phyloP scores from a whole-genome alignment of 257 asterid species.

The Gentiana dahurica region DNA sequence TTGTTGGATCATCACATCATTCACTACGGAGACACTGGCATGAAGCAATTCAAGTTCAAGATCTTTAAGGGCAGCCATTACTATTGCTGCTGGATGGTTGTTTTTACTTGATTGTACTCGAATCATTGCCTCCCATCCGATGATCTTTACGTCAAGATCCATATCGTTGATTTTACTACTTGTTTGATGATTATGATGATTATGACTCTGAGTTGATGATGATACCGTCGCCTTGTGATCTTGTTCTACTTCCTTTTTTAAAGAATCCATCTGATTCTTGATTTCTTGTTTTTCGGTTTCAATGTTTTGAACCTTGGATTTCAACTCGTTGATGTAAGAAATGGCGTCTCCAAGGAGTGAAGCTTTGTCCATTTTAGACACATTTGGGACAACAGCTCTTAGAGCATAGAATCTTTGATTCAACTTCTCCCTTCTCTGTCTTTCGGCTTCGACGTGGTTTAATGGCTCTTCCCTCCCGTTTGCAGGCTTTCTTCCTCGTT shows the following conservation, averaged over 20 bases:
- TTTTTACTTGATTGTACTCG: slow-evolving; percentile 56
- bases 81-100: slow-evolving; percentile 79
- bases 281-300: slow-evolving; percentile 49
- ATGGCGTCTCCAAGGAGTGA: slow-evolving; percentile 86
- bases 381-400: slow-evolving; percentile 80
- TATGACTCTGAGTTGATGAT: neutral
- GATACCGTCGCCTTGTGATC: slow-evolving; percentile 8
- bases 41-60: slow-evolving; percentile 61
- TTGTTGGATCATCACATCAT: slow-evolving; percentile 78
- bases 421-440: slow-evolving; percentile 88
- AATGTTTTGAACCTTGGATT: slow-evolving; percentile 33
- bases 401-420: slow-evolving; percentile 77
- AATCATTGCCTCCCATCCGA: slow-evolving; percentile 65
- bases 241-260: slow-evolving; percentile 37
- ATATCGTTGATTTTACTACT: slow-evolving; percentile 15
- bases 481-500: slow-evolving; percentile 81
- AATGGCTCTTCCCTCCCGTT: slow-evolving; percentile 87
- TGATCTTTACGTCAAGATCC: slow-evolving; percentile 69
- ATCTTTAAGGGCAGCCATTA: slow-evolving; percentile 65
- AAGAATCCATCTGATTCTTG: slow-evolving; percentile 32
- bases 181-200: neutral
- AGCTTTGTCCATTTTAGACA: slow-evolving; percentile 89
- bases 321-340: slow-evolving; percentile 62
- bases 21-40: slow-evolving; percentile 70
- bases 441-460: slow-evolving; percentile 89